Percentiles rank a stretch among this genome's conserved stretches.
Evolutionary conservation across 768 basidiomycete genomes (phyloP).

Genomic region (Hydnomerulius pinastri): DNA sequence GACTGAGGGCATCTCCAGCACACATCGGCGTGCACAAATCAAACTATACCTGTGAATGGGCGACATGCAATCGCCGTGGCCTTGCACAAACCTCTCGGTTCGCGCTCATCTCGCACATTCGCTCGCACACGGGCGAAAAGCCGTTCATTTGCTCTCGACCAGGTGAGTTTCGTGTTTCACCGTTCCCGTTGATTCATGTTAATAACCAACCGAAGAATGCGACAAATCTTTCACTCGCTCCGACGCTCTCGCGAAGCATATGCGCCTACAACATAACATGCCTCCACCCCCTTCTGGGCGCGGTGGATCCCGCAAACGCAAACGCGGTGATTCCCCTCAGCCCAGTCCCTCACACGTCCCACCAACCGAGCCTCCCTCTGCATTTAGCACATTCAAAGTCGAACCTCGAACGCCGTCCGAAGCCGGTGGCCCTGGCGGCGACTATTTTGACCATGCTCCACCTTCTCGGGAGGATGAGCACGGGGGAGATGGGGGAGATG

Average conservation of each 20-base stretch:
- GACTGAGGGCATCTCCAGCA: constrained; percentile 40
- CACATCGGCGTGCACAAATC: constrained; percentile 86
- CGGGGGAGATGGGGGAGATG: constrained; percentile 19
- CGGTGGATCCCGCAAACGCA: constrained; percentile 71
- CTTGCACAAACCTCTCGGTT: constrained; percentile 87
- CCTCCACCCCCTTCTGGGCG: constrained; percentile 71
- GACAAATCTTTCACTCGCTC: constrained; percentile 95
- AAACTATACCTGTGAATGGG: constrained; percentile 89
- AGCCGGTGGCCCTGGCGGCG: constrained; percentile 29
- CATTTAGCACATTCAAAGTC: constrained; percentile 66
- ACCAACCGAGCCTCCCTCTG: constrained; percentile 28
- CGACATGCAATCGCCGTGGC: constrained; percentile 75
- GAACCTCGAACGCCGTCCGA: constrained; percentile 51
- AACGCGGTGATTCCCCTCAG: constrained; percentile 46
- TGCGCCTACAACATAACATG: constrained; percentile 85
- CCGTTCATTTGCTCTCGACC: constrained; percentile 83
- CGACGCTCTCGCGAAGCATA: constrained; percentile 90
- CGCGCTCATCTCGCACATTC: constrained; percentile 86
- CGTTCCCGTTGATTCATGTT: background rate
- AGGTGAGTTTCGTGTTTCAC: constrained; percentile 47
- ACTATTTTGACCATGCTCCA: constrained; percentile 33
- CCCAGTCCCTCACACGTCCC: constrained; percentile 19
- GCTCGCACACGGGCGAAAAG: constrained; percentile 93
- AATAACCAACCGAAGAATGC: constrained; percentile 59
- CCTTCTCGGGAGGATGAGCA: constrained; percentile 18